Evolutionary conservation across 2,329 filamentous ascomycete genomes (phyloP).

Genomic region (Paecilomyces sp.): DNA sequence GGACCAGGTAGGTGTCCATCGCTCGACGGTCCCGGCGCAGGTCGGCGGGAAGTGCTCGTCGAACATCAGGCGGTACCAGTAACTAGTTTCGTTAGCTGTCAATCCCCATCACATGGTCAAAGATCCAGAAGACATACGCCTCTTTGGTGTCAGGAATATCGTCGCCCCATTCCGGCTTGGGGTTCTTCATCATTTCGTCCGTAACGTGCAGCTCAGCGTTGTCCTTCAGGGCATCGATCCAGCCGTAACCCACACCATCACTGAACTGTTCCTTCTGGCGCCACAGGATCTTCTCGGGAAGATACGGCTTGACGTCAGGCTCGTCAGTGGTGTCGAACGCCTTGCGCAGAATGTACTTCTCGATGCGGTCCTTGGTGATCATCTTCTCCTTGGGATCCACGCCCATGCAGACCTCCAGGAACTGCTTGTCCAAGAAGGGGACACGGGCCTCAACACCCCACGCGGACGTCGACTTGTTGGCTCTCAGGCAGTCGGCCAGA

Average conservation of each 20-base stretch:
- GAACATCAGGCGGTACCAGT: slow-evolving; percentile 98
- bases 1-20: slow-evolving; percentile 97
- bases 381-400: slow-evolving; percentile 93
- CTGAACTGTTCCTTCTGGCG: slow-evolving; percentile 99
- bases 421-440: slow-evolving; percentile 95
- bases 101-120: slow-evolving; percentile 4
- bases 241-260: slow-evolving; percentile 96
- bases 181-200: slow-evolving; percentile 98
- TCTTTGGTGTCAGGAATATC: slow-evolving; percentile 97
- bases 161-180: slow-evolving; percentile 88
- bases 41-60: slow-evolving; percentile 94
- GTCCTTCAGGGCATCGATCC: slow-evolving; percentile 97
- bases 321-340: slow-evolving; percentile 92
- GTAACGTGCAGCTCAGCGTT: slow-evolving; percentile 82
- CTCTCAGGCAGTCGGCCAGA: slow-evolving; percentile 88
- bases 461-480: slow-evolving; percentile 97
- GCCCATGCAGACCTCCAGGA: slow-evolving; percentile 88
- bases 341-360: slow-evolving; percentile 97
- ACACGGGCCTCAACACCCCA: slow-evolving; percentile 98
- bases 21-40: slow-evolving; percentile 87
- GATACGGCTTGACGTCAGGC: slow-evolving; percentile 71
- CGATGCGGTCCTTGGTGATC: slow-evolving; percentile 81
- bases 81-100: slow-evolving; percentile 41
- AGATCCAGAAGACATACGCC: slow-evolving; percentile 52
- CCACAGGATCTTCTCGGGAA: slow-evolving; percentile 95